A percentile compares a stretch with the other conserved stretches of the same genome.
These are phyloP conservation scores for Serendipita sp. DNA, from an alignment of 768 basidiomycete species.

Conservation along the genomic window DNA sequence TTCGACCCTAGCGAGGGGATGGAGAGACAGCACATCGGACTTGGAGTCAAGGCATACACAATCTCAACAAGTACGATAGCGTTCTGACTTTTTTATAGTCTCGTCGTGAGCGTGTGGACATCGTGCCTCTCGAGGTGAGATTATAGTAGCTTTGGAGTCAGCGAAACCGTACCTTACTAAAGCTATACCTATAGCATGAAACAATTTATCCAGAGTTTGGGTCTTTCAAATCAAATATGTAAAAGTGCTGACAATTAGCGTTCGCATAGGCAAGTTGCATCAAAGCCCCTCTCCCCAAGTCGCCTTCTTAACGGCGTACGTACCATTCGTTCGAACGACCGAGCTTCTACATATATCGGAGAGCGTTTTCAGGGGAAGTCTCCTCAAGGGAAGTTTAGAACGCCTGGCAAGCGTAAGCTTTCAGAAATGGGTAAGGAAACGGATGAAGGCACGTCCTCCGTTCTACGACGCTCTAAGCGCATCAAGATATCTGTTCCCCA, in stretches of 20 bases:
- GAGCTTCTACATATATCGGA: not conserved
- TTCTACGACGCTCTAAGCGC: not conserved
- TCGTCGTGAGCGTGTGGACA: not conserved
- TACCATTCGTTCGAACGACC: not conserved
- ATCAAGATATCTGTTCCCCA: not conserved
- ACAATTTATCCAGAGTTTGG: not conserved
- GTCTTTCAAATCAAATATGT: not conserved
- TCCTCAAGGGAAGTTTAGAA: too few species aligned
- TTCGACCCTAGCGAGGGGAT: conserved; percentile 45
- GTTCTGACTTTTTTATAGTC: not conserved
- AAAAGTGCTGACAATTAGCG: not conserved
- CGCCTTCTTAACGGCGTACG: not conserved
- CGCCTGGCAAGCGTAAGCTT: not conserved
- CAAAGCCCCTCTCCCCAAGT: not conserved
- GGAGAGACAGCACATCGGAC: conserved; percentile 45
- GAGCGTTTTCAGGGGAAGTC: too few species aligned
- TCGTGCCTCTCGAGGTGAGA: too few species aligned
- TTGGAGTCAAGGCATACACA: conserved; percentile 38
- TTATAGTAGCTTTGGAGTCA: too few species aligned
- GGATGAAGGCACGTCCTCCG: not conserved
- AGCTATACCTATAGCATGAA: not conserved
- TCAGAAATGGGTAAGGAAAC: not conserved
- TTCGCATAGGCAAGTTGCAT: too few species aligned
- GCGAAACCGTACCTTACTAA: too few species aligned
- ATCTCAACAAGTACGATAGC: not conserved